Evolutionary conservation across 2,329 filamentous ascomycete species (phyloP), one percentile per base, ranked within the genome.

Genomic region (Elsinoe fawcettii): DNA sequence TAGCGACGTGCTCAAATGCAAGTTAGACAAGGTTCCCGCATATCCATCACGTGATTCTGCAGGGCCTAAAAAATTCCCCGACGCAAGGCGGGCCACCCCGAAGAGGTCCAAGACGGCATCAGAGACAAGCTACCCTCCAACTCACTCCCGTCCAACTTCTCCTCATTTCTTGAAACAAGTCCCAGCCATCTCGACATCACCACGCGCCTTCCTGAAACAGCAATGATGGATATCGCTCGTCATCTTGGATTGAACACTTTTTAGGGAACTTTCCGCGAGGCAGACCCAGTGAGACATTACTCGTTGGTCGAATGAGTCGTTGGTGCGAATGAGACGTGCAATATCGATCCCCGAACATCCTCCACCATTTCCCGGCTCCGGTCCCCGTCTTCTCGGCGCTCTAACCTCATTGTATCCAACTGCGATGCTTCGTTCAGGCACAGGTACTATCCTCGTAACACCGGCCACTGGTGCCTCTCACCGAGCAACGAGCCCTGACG

Each of bases 191-290:
- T 34, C 49, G 49, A 53, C 49, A 53, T 36, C 49, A 36, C 32
- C 27, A 34, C 32, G 16, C 49, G 30, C 49, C 49, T 53, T 53
- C 49, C 49, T 37, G 49, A 53, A 53, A 53, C 49, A 53, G 49
- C 49, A 53, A 53, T 53, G 49, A 53, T 53, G 44, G n/a, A 22
- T 37, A 36, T 18, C 49, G 49, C 49, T 53, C 49, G 49, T 53
- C 49, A 53, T 49, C 22, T 18, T 49, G 22, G 5, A 25, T 30
- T 37, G 27, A 23, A 51, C 32, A 20, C 37, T n/a, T 32, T 18
- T 36, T 32, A 27, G 25, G 44, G 27, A 49, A 14, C 6, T 49
- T 16, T 23, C 44, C 20, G 9, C 44, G 6, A 32, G 46, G 14
- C 46, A 34, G 25, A 46, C 20, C 23, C 2, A 32, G 22, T n/a